phyloP scores from a whole-genome alignment of 176 grass and related monocot species.

The Cocos nucifera region DNA sequence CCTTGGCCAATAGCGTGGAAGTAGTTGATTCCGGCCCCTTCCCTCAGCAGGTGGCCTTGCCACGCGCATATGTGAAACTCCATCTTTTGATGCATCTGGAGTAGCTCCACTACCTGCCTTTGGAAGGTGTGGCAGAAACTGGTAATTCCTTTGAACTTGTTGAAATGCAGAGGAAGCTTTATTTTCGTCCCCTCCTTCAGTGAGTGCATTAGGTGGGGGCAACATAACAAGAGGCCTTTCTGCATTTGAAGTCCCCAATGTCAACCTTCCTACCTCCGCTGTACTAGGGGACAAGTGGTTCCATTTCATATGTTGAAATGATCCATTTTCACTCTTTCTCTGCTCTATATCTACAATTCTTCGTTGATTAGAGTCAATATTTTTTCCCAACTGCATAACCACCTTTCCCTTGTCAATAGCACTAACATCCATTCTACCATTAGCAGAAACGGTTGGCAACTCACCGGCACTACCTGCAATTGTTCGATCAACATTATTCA shows the following conservation, averaged over 20 bases:
- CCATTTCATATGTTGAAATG: slow-evolving; percentile 57
- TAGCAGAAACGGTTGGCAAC: slow-evolving; percentile 20
- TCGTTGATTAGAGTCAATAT: slow-evolving; percentile 41
- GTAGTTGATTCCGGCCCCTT: slow-evolving; percentile 82
- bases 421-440: slow-evolving; percentile 48
- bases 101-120: slow-evolving; percentile 40
- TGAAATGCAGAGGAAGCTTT: slow-evolving; percentile 44
- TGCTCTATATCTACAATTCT: slow-evolving; percentile 45
- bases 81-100: slow-evolving; percentile 63
- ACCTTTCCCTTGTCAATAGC: slow-evolving; percentile 29
- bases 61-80: slow-evolving; percentile 80
- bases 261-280: slow-evolving; percentile 37
- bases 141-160: slow-evolving; percentile 53
- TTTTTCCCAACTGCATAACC: slow-evolving; percentile 35
- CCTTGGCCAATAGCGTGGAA: slow-evolving; percentile 98
- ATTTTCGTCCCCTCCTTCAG: slow-evolving; percentile 51
- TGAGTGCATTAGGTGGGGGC: slow-evolving; percentile 32
- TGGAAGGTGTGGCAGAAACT: slow-evolving; percentile 52
- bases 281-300: slow-evolving; percentile 49
- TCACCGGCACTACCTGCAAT: slow-evolving; percentile 31
- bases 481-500: slow-evolving; percentile 20
- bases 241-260: slow-evolving; percentile 45
- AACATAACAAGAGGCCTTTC: slow-evolving; percentile 42
- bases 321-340: slow-evolving; percentile 48
- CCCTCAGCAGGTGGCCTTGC: slow-evolving; percentile 92